Evolutionary conservation across 306 rosid species (phyloP).

Genomic region (Rosa rugosa): DNA sequence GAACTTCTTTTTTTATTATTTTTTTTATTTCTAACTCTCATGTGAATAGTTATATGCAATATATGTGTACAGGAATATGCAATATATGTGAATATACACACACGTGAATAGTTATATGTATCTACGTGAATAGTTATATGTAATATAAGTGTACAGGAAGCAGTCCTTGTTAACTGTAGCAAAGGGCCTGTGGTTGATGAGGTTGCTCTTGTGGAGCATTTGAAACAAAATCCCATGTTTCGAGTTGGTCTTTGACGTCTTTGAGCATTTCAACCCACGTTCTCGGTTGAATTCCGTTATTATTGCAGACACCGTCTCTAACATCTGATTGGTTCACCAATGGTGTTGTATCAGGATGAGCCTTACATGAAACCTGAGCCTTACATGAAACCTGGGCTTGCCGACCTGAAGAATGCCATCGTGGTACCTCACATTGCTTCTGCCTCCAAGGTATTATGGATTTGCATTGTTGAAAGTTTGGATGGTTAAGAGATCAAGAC

Average conservation of each 20-base stretch:
- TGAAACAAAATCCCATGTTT: conserved; percentile 82
- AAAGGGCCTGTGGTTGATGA: conserved; percentile 95
- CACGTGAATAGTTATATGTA: neutral
- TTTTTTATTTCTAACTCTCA: conserved; percentile 5
- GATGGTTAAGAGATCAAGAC: neutral
- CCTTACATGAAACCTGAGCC: conserved; percentile 98
- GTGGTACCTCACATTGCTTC: conserved; percentile 99
- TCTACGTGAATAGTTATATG: conserved; percentile 2
- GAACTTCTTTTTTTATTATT: neutral
- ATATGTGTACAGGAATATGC: too few species aligned
- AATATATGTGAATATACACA: neutral
- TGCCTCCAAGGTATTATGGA: conserved; percentile 78
- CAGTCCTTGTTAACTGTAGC: conserved; percentile 90
- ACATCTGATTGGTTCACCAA: neutral
- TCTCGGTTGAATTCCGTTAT: neutral
- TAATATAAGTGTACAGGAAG: conserved; percentile 55
- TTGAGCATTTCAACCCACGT: conserved; percentile 49
- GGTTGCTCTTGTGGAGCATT: conserved; percentile 90
- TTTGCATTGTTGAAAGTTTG: neutral
- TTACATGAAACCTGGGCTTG: conserved; percentile 98
- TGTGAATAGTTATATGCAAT: too few species aligned
- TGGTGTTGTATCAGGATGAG: conserved; percentile 60
- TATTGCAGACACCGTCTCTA: neutral
- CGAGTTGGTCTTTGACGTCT: conserved; percentile 97
- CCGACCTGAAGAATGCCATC: conserved; percentile 89